Conservation (phyloP, 2,329 filamentous ascomycete species). For the Lachnellula cervina region DNA sequence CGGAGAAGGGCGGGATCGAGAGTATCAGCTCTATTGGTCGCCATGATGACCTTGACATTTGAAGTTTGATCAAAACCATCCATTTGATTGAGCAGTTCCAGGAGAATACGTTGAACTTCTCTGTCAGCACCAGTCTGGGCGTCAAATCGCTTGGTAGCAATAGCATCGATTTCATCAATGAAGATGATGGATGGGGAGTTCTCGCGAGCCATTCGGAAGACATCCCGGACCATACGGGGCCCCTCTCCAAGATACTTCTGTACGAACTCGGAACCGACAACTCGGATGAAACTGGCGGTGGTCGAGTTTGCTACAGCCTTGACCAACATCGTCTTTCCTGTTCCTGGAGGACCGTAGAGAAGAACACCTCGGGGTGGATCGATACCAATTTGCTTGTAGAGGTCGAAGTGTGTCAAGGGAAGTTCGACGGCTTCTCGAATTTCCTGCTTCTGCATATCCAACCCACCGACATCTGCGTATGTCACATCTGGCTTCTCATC, state of each 20-base stretch:
- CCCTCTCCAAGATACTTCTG: slow-evolving; percentile 98
- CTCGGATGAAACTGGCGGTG: slow-evolving; percentile 95
- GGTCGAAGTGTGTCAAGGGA: slow-evolving; percentile 92
- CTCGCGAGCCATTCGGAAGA: slow-evolving; percentile 98
- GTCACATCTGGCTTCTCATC: slow-evolving; percentile 98
- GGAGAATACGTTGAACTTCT: slow-evolving; percentile 96
- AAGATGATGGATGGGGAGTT: slow-evolving; percentile 99
- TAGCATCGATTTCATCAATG: slow-evolving; percentile 98
- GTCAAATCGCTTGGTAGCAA: slow-evolving; percentile 98
- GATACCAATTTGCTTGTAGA: slow-evolving; percentile 99
- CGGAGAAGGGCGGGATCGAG: slow-evolving; percentile 91
- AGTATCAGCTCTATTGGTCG: slow-evolving; percentile 96
- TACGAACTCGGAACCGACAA: slow-evolving; percentile 96
- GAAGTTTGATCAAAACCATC: slow-evolving; percentile 98
- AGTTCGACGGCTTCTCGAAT: slow-evolving; percentile 97
- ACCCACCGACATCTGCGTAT: slow-evolving; percentile 93
- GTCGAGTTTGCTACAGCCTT: slow-evolving; percentile 99
- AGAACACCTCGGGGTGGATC: slow-evolving; percentile 95
- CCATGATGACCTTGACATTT: slow-evolving; percentile 99
- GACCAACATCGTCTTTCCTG: slow-evolving; percentile 94
- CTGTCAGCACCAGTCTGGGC: slow-evolving; percentile 96
- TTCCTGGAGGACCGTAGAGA: slow-evolving; percentile 92
- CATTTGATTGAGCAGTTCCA: slow-evolving; percentile 99
- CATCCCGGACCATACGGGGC: slow-evolving; percentile 96
- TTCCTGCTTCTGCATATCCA: slow-evolving; percentile 99